Evolutionary conservation across 1,284 basidiomycete genomes (phyloP).

Genomic region (Sanghuangporus weigelae): DNA sequence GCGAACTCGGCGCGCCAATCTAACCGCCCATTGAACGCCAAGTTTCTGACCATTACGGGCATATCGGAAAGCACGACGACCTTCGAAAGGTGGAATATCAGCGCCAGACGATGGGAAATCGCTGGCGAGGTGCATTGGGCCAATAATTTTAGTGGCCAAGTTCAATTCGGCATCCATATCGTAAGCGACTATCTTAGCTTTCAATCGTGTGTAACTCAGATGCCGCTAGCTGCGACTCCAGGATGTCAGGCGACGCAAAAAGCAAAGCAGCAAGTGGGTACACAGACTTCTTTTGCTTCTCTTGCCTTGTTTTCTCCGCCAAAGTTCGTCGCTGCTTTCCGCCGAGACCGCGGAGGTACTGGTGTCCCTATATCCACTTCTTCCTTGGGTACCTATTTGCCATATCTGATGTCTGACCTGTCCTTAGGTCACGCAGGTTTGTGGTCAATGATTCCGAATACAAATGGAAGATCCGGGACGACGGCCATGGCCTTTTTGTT

Average conservation of each 20-base stretch:
- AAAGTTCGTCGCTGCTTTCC: background rate
- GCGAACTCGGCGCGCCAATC: background rate
- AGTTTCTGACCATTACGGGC: slow-evolving; percentile 53
- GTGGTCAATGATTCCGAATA: slow-evolving; percentile 45
- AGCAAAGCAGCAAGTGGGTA: slow-evolving; percentile 35
- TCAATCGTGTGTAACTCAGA: background rate
- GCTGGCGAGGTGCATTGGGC: slow-evolving; percentile 51
- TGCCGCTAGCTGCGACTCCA: slow-evolving; percentile 36
- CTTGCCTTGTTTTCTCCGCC: background rate
- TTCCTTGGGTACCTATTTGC: background rate
- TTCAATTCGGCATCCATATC: slow-evolving; percentile 47
- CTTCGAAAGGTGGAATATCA: slow-evolving; percentile 43
- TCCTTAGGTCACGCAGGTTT: slow-evolving; percentile 47
- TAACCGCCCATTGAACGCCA: background rate
- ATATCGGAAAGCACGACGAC: slow-evolving; percentile 39
- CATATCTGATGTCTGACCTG: background rate
- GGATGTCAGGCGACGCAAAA: slow-evolving; percentile 47
- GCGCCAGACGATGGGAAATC: slow-evolving; percentile 37
- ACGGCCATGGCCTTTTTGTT: slow-evolving; percentile 43
- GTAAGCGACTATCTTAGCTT: slow-evolving; percentile 25
- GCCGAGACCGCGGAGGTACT: background rate
- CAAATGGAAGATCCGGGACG: slow-evolving; percentile 52
- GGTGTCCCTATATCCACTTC: background rate
- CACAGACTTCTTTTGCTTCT: background rate
- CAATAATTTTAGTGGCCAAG: slow-evolving; percentile 37